Percentiles rank a stretch among this genome's conserved stretches.
Evolutionary conservation across 495 filamentous ascomycete species (phyloP).

Genomic region (Aspergillus sclerotioniger): DNA sequence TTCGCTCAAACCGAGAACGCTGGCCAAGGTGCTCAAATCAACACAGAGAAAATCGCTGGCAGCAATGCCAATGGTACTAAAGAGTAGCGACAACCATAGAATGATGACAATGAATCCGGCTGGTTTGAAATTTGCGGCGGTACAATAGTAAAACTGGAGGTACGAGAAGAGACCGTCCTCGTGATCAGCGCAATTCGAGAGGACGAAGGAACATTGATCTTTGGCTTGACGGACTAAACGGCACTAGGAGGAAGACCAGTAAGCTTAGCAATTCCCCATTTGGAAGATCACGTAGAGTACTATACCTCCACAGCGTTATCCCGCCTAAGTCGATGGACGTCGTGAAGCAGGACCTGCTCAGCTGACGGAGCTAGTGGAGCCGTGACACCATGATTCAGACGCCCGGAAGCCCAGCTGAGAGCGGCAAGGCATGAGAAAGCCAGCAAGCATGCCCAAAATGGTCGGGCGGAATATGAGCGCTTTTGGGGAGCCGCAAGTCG

Average conservation of each 20-base stretch:
- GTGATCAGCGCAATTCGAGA: slow-evolving; percentile 78
- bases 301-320: slow-evolving; percentile 39
- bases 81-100: slow-evolving; percentile 85
- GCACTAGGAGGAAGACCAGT: slow-evolving; percentile 52
- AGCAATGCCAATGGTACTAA: slow-evolving; percentile 97
- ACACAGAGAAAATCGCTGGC: slow-evolving; percentile 98
- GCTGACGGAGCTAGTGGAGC: background rate
- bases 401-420: slow-evolving; percentile 25
- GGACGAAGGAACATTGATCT: slow-evolving; percentile 86
- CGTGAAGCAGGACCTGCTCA: background rate
- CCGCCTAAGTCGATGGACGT: slow-evolving; percentile 19
- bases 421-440: slow-evolving; percentile 29
- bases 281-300: background rate
- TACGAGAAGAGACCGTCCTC: slow-evolving; percentile 89
- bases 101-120: slow-evolving; percentile 75
- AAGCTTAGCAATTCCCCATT: background rate
- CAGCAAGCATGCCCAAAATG: slow-evolving; percentile 37
- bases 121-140: slow-evolving; percentile 63
- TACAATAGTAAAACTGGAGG: slow-evolving; percentile 89
- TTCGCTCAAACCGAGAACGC: slow-evolving; percentile 87
- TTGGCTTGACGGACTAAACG: slow-evolving; percentile 70
- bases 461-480: slow-evolving; percentile 37
- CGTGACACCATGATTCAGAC: slow-evolving; percentile 7
- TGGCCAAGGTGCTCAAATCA: slow-evolving; percentile 89
- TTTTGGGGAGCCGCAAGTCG: slow-evolving; percentile 25